Percentiles rank a stretch among this genome's conserved stretches.
These are phyloP conservation scores for Suhomyces guaymorum DNA, from an alignment of 1,139 yeast species.

Conservation along the genomic window DNA sequence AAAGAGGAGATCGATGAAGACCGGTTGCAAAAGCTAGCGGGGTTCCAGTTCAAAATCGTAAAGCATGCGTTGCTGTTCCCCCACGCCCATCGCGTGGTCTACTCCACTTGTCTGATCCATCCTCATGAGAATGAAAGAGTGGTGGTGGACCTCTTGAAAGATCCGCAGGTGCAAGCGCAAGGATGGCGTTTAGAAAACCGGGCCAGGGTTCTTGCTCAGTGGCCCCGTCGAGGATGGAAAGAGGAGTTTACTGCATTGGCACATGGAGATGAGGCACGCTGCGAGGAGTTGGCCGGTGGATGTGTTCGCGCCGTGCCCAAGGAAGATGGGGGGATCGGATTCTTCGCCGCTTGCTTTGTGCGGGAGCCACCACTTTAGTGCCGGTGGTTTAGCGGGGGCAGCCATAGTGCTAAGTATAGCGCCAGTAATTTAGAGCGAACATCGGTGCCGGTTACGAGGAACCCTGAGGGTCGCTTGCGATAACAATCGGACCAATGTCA, in stretches of 20 bases:
- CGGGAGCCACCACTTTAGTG: conserved; percentile 1
- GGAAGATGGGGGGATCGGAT: conserved; percentile 95
- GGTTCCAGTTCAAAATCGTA: conserved; percentile 84
- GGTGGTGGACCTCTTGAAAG: conserved; percentile 72
- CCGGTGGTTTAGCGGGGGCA: no score
- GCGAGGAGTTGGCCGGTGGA: conserved; percentile 67
- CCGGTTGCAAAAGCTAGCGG: conserved; percentile 71
- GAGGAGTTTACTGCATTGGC: conserved; percentile 61
- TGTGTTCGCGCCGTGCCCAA: conserved; percentile 84
- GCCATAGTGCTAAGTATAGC: no score
- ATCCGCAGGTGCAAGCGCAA: conserved; percentile 52
- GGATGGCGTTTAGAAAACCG: conserved; percentile 79
- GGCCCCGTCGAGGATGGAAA: conserved; percentile 83
- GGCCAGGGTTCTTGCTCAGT: conserved; percentile 66
- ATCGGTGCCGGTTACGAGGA: no score
- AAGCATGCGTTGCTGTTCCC: conserved; percentile 88
- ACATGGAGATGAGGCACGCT: conserved; percentile 42
- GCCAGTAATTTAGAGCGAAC: no score
- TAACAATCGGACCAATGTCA: no score
- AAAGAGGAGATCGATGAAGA: conserved; percentile 47
- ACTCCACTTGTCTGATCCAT: conserved; percentile 94
- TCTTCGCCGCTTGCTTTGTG: conserved; percentile 85
- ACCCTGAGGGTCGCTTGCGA: no score
- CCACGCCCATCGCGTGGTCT: conserved; percentile 73
- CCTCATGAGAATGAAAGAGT: conserved; percentile 93